phyloP scores from a whole-genome alignment of 169 alveolate species.

The Eimeria sp. region DNA sequence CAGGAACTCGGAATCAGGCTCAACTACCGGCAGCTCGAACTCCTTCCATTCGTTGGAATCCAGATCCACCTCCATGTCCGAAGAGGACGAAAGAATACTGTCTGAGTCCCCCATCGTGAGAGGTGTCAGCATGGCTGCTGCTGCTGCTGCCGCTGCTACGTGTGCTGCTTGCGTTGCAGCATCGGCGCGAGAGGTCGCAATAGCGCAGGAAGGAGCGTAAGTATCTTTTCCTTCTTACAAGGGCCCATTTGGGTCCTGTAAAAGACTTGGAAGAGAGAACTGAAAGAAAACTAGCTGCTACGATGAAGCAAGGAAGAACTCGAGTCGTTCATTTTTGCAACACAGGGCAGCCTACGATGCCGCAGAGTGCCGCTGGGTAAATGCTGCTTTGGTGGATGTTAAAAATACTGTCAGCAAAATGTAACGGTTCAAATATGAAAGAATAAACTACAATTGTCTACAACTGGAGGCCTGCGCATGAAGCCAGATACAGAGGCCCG shows the following conservation, averaged over 20 bases:
- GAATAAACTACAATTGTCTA: background rate
- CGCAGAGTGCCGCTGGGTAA: background rate
- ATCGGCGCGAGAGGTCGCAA: background rate
- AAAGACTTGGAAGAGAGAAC: background rate
- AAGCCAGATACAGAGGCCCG: background rate
- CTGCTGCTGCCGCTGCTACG: background rate
- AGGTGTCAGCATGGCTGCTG: background rate
- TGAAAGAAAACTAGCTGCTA: background rate
- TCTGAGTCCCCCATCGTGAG: background rate
- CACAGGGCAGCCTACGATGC: background rate
- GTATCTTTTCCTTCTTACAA: background rate
- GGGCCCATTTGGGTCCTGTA: conserved; percentile 1
- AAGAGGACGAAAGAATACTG: background rate
- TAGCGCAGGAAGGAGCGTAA: background rate
- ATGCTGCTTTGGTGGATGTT: background rate
- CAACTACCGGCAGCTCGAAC: background rate
- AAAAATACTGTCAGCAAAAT: background rate
- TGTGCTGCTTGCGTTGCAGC: background rate
- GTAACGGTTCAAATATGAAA: background rate
- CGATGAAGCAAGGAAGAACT: background rate
- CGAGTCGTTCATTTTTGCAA: background rate
- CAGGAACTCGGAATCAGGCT: background rate
- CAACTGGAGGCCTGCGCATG: background rate
- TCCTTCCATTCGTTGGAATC: background rate
- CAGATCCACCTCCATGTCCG: background rate